A percentile compares a stretch with the other conserved stretches of the same genome.
Evolutionary conservation across 345 rosid genomes (phyloP).

Genomic region (Aquilaria yunnanensis): DNA sequence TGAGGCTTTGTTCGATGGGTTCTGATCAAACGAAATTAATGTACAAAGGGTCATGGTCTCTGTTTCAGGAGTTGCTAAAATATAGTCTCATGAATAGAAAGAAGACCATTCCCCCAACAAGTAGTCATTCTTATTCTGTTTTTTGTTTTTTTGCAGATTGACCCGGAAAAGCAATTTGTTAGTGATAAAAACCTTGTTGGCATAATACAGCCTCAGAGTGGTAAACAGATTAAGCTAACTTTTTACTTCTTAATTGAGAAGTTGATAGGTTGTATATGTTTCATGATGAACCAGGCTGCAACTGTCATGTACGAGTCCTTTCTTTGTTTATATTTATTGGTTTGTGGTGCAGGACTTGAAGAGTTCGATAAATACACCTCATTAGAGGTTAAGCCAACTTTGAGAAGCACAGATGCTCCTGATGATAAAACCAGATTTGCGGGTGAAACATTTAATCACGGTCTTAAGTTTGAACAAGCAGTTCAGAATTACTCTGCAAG

Average conservation of each 20-base stretch:
- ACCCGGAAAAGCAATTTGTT: constrained; percentile 22
- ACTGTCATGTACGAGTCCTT: neutral
- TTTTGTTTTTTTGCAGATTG: constrained; percentile 24
- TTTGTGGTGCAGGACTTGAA: constrained; percentile 30
- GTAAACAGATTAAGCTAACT: constrained; percentile 16
- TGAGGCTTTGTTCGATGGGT: neutral
- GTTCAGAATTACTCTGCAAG: constrained; percentile 32
- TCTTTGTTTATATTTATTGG: constrained; percentile 17
- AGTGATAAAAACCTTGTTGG: constrained; percentile 17
- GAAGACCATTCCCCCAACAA: neutral
- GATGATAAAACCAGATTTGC: constrained; percentile 18
- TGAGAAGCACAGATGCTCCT: constrained; percentile 17
- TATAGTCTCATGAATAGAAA: neutral
- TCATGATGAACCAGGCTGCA: neutral
- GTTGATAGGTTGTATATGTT: neutral
- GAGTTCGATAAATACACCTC: constrained; percentile 13
- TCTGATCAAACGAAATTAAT: neutral
- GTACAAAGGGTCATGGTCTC: neutral
- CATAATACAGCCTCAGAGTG: constrained; percentile 30
- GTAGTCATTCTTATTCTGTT: neutral
- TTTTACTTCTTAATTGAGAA: neutral
- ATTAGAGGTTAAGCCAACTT: constrained; percentile 5
- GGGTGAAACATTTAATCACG: constrained; percentile 22
- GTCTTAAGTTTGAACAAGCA: constrained; percentile 19
- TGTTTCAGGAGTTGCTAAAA: neutral